Evolutionary conservation across 768 basidiomycete species (phyloP), one percentile per base, ranked within the genome.

Genomic region (Suillus sp.): DNA sequence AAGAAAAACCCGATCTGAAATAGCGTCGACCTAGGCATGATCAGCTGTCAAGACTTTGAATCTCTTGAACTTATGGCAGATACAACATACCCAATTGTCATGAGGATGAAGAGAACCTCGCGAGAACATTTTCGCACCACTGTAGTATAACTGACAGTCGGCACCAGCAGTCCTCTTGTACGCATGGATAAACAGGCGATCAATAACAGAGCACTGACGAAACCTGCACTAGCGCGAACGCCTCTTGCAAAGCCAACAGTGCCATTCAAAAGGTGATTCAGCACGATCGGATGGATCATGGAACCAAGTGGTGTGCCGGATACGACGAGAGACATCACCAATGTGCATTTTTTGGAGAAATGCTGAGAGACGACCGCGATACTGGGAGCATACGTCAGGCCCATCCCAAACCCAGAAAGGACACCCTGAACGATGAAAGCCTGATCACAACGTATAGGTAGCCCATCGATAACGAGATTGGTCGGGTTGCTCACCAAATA

Each of bases 401-500:
- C 45, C 11, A 45, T 45, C 45, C 45, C 45, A 45, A 45, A 5
- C 45, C 45, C 45, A 22, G n/a, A 4, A 45, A 45, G 11, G n/a
- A 45, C n/a, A 13, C 45, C 45, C 8, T 45, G 45, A 45, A 45
- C 10, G 11, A 45, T 45, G 1, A 45, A 45, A 22, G n/a, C n/a
- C 45, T 45, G 11, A 4, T 45, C 43, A 4, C n/a, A 22, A 13
- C 10, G 10, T 22, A 22, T 45, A 45, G 4, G 45, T 22, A 45
- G 45, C 2, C 10, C n/a, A 22, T 42, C 13, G 47, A 22, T 22
- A 4, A 25, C 22, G 6, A 14, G 43, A 18, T 27, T 10, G 25
- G 13, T 38, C 2, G 11, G 20, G 34, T 13, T 56, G 16, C 55
- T 56, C 61, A 77, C 79, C 65, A 78, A 73, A 34, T 78, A 77